Base-by-base conservation (phyloP, 1,139 yeast genomes). In the Kodamaea sp. region DNA sequence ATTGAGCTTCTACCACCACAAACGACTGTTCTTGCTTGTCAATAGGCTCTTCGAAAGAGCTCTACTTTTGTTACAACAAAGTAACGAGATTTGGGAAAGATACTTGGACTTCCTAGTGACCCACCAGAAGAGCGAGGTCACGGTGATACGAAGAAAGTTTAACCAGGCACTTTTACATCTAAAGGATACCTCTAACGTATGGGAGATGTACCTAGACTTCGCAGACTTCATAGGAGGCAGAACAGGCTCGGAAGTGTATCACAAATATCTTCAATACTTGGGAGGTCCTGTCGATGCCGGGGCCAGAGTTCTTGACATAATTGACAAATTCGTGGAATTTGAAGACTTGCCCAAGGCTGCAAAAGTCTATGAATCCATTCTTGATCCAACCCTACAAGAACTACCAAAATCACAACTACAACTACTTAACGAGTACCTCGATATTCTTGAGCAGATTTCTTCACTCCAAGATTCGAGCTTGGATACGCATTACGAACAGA, bases 181-280 rank as follows among this genome's bases (percentile, higher is more conserved):
- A 5, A 77, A 83, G 0, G 76, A 75, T 22, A 95, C 85, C 52
- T 57, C 57, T 6, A 46, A 61, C 15, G 60, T 87, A 3, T 88
- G 96, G 96, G 73, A 74, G 0, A 35, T 68, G 18, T 80, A 71
- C 47, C 48, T 80, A 15, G 48, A 59, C 20, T 81, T 78, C 61
- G 85, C 83, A 1, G 65, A 70, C 18, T 29, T 28, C 0, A 59
- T 71, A 14, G 73, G 77, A 8, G 78, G 76, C 1, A 29, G 37
- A 3, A 68, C 78, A 0, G 72, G 67, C 11, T 57, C 63, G 24
- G 32, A 44, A 15, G 54, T 81, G 4, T 76, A 76, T 61, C 43
- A 53, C 37, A 60, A 80, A 41, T 73, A 73, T 48, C 51, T 73
- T 21, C 63, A 62, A 24, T 72, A 35, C 35, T 26, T 28, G 15